Evolutionary conservation across 1,284 basidiomycete species (phyloP), one percentile per base, ranked within the genome.

Genomic region (Xerocomus nothofagi): DNA sequence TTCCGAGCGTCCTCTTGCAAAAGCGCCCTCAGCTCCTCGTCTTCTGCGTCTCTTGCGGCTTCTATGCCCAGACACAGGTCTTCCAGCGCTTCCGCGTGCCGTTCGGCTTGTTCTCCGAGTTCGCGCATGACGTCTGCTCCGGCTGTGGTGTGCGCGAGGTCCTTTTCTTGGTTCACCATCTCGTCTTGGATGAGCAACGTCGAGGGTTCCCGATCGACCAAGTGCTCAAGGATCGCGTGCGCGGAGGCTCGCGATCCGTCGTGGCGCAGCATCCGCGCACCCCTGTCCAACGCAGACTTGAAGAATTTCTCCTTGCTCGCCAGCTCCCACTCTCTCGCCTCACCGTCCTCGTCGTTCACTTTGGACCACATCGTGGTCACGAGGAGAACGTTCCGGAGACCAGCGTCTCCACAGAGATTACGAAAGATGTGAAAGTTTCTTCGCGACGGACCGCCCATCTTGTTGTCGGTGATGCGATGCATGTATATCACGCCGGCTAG

Each of bases 401-500:
- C 67, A 0, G 54, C 57, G 15, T 78, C 75, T 1, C 79, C 79
- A 46, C 80, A 81, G n/a, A 81, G 66, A 46, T 72, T 70, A 29
- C 73, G 66, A 60, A 81, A 77, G 54, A 79, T 71, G 34, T 65
- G 65, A 53, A 80, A 76, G 56, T 76, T 81, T 20, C 72, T 69
- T 14, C 65, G 62, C 18, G 76, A 75, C 23, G 74, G 73, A 10
- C 79, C 78, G 10, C 73, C 73, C 59, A 81, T 70, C 27, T 76
- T 70, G 57, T 71, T 68, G 50, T 80, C 77, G 23, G 73, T 69
- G 51, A 81, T 81, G 18, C 74, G 71, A 44, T 81, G 78, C 63
- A 79, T 66, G 55, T 80, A 81, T n/a, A 81, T 69, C 47, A 81
- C 60, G 0, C 79, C 80, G 5, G 71, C 65, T 17, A 81, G 66